phyloP scores from a whole-genome alignment of 441 rosid genomes.

The Theobroma grandiflorum region DNA sequence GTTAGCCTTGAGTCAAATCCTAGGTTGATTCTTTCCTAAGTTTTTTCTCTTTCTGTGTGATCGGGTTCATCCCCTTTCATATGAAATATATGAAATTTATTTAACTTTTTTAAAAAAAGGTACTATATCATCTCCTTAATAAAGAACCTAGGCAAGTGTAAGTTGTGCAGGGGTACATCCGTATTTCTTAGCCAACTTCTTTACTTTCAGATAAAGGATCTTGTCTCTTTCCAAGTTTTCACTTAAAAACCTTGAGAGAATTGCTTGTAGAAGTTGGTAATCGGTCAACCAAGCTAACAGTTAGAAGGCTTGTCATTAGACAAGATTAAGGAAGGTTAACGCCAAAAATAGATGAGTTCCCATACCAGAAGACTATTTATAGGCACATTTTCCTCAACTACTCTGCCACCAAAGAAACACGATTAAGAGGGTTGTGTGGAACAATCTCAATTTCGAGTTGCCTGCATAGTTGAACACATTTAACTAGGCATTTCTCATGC shows the following conservation, averaged over 20 bases:
- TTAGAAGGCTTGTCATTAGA: not conserved
- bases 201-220: conserved; percentile 28
- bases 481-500: not conserved
- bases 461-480: not conserved
- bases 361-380: not conserved
- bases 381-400: conserved; percentile 29
- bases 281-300: not conserved
- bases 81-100: too few relatives aligned
- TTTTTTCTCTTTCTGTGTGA: too few relatives aligned
- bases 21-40: too few relatives aligned
- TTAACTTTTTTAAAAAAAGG: too few relatives aligned
- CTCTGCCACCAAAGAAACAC: conserved; percentile 59
- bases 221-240: conserved; percentile 39
- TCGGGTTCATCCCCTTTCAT: too few relatives aligned
- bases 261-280: not conserved
- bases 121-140: conserved; percentile 43
- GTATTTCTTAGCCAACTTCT: conserved; percentile 36
- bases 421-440: conserved; percentile 59
- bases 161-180: conserved; percentile 42
- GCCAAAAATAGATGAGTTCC: not conserved
- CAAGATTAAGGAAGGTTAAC: not conserved
- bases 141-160: conserved; percentile 44
- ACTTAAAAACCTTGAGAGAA: conserved; percentile 16
- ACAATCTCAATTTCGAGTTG: conserved; percentile 62
- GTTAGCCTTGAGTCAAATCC: too few relatives aligned